These are phyloP conservation scores for Manihot esculenta DNA, from an alignment of 441 rosid genomes.

Conservation along the genomic window DNA sequence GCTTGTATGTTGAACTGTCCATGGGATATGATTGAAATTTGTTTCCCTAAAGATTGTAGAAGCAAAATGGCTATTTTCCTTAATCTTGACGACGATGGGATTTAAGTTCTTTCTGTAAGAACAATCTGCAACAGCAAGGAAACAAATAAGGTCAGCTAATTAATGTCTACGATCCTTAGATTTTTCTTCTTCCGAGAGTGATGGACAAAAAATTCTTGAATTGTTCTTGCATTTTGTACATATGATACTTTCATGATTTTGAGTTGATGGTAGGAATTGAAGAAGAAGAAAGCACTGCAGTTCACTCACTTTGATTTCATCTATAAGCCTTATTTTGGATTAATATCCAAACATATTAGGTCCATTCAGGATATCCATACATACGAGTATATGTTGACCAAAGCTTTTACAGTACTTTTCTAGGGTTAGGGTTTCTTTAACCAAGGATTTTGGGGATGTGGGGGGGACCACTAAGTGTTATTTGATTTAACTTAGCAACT, in stretches of 20 bases:
- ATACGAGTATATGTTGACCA: constrained; percentile 17
- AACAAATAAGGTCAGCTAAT: constrained; percentile 1
- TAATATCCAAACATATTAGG: constrained; percentile 12
- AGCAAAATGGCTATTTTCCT: too few relatives aligned
- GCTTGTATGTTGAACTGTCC: too few relatives aligned
- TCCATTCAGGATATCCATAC: too few relatives aligned
- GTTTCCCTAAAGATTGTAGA: too few relatives aligned
- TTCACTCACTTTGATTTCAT: constrained; percentile 5
- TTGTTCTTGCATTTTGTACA: too few relatives aligned
- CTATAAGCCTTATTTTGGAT: constrained; percentile 3
- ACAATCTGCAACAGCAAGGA: neutral
- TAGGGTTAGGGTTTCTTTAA: constrained; percentile 33
- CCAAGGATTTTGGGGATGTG: constrained; percentile 9
- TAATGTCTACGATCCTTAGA: neutral
- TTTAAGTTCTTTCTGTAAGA: too few relatives aligned
- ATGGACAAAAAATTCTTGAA: too few relatives aligned
- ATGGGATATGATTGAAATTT: too few relatives aligned
- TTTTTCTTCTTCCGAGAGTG: neutral
- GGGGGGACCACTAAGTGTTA: constrained; percentile 4
- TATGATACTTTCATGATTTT: too few relatives aligned
- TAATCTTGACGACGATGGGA: too few relatives aligned
- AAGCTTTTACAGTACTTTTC: constrained; percentile 12
- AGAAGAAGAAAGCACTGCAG: neutral
- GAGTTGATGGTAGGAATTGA: too few relatives aligned
- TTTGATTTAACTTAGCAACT: constrained; percentile 1